Evolutionary conservation across 2,329 filamentous ascomycete genomes (phyloP), one percentile per base, ranked within the genome.

Genomic region (Zymoseptoria pseudotritici): DNA sequence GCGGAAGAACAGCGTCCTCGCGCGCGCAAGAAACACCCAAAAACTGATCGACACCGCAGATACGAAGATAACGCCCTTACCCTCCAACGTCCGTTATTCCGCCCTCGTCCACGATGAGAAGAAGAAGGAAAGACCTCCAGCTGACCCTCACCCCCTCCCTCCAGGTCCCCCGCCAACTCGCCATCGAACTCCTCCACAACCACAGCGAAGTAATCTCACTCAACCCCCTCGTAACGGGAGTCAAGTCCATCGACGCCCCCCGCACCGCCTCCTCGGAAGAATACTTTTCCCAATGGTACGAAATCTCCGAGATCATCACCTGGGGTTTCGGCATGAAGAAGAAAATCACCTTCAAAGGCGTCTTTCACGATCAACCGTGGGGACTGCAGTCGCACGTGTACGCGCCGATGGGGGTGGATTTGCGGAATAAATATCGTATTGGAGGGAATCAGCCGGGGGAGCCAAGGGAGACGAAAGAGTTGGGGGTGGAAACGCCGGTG

Each of bases 281-380:
- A 73, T 89, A 81, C 75, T 89, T 87, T 74, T 84, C 84, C 63
- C 87, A 86, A 29, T 89, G 86, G 86, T 89, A 89, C 72, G 85
- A 89, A 73, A 88, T 89, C 69, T 82, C 77, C 59, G 82, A 89
- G 78, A 82, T 85, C 67, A 86, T 89, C 61, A 86, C 88, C 70
- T 83, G 85, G 66, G 75, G 88, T 5, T 86, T 86, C 0, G 86
- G 86, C 36, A 75, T 88, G 58, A 86, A 86, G 65, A 84, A 79
- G 73, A 78, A 83, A 69, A 86, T 89, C 73, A 80, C 78, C 53
- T 89, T 89, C 76, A 87, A 84, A 61, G 86, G 84, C 61, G 87
- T 86, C 69, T 89, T 89, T 71, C 86, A 89, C 69, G 82, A 89
- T 71, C 83, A 88, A 78, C 84, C 86, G 2, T 88, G 85, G 83